Evolutionary conservation across 2,329 filamentous ascomycete species (phyloP), one percentile per base, ranked within the genome.

Genomic region (Sarocladium strictum): DNA sequence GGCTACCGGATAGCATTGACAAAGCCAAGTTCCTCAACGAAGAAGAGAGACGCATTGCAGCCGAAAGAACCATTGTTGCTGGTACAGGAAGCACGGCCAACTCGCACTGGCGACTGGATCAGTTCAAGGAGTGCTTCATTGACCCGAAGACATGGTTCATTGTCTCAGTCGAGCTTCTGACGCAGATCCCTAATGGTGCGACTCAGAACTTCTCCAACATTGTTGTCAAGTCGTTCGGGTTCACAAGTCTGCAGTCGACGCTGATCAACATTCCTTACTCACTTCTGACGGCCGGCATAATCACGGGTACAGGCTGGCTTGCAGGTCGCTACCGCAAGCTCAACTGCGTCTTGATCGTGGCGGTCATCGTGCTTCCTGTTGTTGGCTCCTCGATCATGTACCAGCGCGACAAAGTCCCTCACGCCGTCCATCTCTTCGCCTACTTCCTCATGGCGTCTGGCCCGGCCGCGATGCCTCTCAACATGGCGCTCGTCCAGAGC

Each of bases 81-180:
- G 79, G 79, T 14, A 80, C 77, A 1, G 81, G 80, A 0, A 67
- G 65, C 15, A 80, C 76, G 0, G 74, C 78, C 29, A 73, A 76
- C 11, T 65, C 73, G 1, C 63, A 59, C 10, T 84, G 77, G 73
- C 72, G 69, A 53, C 75, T 74, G 70, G 67, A 73, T 2, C 82
- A 85, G 60, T 66, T 75, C 26, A 56, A 65, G 4, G 81, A 85
- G 63, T 81, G 79, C 50, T 63, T 84, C 0, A 53, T 70, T 10
- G 82, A 84, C 58, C 79, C 78, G 2, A 84, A 85, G 64, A 81
- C 80, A 0, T 85, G 80, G 80, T 67, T 84, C 49, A 73, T 85
- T 45, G 73, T 81, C 55, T 69, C 68, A 2, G 74, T 85, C 21
- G 72, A 76, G 21, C 57, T 84, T 3, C 64, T 78, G 2, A 77